A percentile compares a stretch with the other conserved stretches of the same genome.
Evolutionary conservation across 257 asterid species (phyloP).

Genomic region (Agastache rugosa): DNA sequence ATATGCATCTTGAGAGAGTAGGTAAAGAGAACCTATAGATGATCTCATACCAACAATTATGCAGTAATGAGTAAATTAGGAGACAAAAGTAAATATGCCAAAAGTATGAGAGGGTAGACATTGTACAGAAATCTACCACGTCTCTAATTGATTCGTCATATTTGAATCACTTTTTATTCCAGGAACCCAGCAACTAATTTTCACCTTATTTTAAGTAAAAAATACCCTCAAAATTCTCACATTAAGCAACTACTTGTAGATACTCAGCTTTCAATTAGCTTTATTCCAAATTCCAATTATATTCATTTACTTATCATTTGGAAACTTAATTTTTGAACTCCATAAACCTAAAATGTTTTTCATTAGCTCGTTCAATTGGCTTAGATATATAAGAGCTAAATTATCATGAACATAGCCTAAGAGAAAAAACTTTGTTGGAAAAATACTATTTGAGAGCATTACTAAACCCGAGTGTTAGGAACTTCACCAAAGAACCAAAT

Average conservation of each 20-base stretch:
- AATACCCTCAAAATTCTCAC: background rate
- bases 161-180: background rate
- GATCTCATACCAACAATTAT: conserved; percentile 1
- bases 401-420: background rate
- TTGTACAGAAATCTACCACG: background rate
- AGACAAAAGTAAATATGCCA: conserved; percentile 1
- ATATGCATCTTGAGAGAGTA: background rate
- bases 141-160: background rate
- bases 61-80: background rate
- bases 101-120: background rate
- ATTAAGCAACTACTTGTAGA: background rate
- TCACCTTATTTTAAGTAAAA: background rate
- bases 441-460: background rate
- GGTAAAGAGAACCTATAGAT: background rate
- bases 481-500: background rate
- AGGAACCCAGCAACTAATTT: conserved; percentile 7
- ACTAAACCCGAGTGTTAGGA: background rate
- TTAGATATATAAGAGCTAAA: background rate
- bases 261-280: background rate
- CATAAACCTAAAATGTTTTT: background rate
- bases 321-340: background rate
- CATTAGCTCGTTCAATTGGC: background rate
- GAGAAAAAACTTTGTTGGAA: background rate
- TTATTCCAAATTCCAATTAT: background rate
- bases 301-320: background rate